Percentiles rank a stretch among this genome's conserved stretches.
Evolutionary conservation across 1,284 basidiomycete species (phyloP).

Genomic region (Ustilago lituana): DNA sequence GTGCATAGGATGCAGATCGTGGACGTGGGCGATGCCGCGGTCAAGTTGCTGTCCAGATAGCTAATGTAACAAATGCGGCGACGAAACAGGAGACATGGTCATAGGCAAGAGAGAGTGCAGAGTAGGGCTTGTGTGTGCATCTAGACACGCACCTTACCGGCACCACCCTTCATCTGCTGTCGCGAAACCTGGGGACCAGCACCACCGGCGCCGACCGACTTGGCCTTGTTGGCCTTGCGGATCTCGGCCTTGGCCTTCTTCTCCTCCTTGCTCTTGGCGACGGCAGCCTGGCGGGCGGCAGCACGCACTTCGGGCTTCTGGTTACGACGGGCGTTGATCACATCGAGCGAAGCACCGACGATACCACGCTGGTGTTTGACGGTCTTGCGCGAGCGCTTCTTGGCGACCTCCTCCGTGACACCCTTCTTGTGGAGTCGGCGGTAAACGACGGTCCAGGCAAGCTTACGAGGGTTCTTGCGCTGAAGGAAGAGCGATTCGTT

Average conservation of each 20-base stretch:
- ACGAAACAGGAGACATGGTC: background rate
- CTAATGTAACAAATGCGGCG: slow-evolving; percentile 45
- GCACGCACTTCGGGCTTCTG: slow-evolving; percentile 81
- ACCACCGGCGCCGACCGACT: slow-evolving; percentile 68
- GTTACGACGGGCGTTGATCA: slow-evolving; percentile 85
- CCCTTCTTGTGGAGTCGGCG: slow-evolving; percentile 99
- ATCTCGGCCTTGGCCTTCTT: slow-evolving; percentile 75
- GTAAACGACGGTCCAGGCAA: slow-evolving; percentile 97
- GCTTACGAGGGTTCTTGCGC: slow-evolving; percentile 99
- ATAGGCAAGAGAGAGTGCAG: background rate
- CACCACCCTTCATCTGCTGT: slow-evolving; percentile 90
- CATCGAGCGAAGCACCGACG: slow-evolving; percentile 90
- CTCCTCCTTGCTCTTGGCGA: slow-evolving; percentile 90
- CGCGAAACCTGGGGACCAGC: slow-evolving; percentile 87
- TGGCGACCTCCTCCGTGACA: slow-evolving; percentile 96
- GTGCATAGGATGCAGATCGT: slow-evolving; percentile 27
- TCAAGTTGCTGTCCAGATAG: slow-evolving; percentile 25
- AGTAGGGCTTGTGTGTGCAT: slow-evolving; percentile 14
- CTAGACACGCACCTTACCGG: slow-evolving; percentile 62
- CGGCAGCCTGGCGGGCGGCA: slow-evolving; percentile 83
- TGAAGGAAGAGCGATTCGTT: slow-evolving; percentile 96
- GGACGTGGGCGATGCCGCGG: slow-evolving; percentile 6
- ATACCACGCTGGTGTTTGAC: slow-evolving; percentile 99
- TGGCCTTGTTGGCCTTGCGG: slow-evolving; percentile 70
- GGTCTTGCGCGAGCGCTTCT: slow-evolving; percentile 96